Conservation (phyloP, 2,329 filamentous ascomycete species). For the Uncinocarpus reesii region DNA sequence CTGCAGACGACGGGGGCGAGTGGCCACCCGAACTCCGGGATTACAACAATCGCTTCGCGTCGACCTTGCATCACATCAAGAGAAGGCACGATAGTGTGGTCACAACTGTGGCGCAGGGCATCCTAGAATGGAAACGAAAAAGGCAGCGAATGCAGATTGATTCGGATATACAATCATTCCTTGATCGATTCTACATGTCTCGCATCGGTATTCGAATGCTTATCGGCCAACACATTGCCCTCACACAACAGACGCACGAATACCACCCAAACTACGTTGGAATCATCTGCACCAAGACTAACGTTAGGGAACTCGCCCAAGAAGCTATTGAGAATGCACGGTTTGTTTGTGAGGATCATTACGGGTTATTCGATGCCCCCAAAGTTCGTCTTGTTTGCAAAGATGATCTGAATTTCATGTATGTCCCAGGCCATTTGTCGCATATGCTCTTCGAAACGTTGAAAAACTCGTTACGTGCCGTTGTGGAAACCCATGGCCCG, state of each 20-base stretch:
- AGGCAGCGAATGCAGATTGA: constrained; percentile 97
- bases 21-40: constrained; percentile 93
- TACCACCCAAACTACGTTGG: constrained; percentile 91
- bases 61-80: constrained; percentile 88
- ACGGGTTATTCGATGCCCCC: constrained; percentile 90
- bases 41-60: constrained; percentile 84
- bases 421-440: constrained; percentile 94
- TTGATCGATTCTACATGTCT: constrained; percentile 99
- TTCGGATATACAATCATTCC: constrained; percentile 90
- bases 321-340: constrained; percentile 97
- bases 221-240: constrained; percentile 93
- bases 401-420: constrained; percentile 95
- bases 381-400: constrained; percentile 96
- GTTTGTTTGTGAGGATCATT: constrained; percentile 99
- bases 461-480: constrained; percentile 94
- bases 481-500: constrained; percentile 88
- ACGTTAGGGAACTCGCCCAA: constrained; percentile 84
- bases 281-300: constrained; percentile 98
- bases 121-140: constrained; percentile 94
- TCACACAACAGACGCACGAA: constrained; percentile 84
- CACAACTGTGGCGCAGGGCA: constrained; percentile 94
- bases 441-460: constrained; percentile 99
- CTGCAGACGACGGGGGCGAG: constrained; percentile 73
- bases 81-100: constrained; percentile 92
- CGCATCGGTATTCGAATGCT: constrained; percentile 98